phyloP scores from a whole-genome alignment of 2,329 filamentous ascomycete genomes.

The Calonectria montana region DNA sequence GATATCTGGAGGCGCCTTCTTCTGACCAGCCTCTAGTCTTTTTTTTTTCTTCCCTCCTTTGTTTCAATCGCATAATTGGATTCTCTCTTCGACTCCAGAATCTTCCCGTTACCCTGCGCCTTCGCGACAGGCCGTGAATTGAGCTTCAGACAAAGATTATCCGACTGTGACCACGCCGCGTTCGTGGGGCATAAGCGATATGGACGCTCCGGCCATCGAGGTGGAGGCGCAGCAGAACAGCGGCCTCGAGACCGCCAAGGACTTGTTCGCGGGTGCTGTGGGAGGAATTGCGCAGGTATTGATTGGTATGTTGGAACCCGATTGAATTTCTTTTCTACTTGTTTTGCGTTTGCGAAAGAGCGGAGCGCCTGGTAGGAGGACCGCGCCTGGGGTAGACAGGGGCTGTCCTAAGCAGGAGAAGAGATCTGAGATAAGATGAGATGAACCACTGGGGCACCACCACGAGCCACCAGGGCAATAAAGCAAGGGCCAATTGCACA shows the following conservation, averaged over 20 bases:
- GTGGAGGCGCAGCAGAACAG: constrained; percentile 48
- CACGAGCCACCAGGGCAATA: neutral
- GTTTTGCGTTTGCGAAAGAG: neutral
- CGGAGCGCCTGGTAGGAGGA: neutral
- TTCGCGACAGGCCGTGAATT: neutral
- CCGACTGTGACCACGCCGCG: neutral
- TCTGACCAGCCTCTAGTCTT: constrained; percentile 5
- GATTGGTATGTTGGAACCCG: constrained; percentile 69
- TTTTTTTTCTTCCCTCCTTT: neutral
- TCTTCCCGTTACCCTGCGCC: neutral
- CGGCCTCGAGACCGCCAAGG: constrained; percentile 78
- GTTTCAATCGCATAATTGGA: neutral
- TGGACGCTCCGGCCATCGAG: constrained; percentile 50
- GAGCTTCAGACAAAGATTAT: neutral
- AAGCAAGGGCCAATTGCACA: neutral
- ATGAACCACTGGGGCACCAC: constrained; percentile 10
- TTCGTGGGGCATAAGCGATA: constrained; percentile 24
- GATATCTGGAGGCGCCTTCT: constrained; percentile 30
- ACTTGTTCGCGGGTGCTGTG: constrained; percentile 89
- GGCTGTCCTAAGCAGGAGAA: constrained; percentile 12
- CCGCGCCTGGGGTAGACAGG: neutral
- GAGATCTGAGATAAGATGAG: constrained; percentile 23
- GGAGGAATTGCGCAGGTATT: constrained; percentile 95
- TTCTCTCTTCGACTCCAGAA: neutral
- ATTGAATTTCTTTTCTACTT: neutral